phyloP scores from a whole-genome alignment of 2,329 filamentous ascomycete species.

The Paecilomyces sp. region DNA sequence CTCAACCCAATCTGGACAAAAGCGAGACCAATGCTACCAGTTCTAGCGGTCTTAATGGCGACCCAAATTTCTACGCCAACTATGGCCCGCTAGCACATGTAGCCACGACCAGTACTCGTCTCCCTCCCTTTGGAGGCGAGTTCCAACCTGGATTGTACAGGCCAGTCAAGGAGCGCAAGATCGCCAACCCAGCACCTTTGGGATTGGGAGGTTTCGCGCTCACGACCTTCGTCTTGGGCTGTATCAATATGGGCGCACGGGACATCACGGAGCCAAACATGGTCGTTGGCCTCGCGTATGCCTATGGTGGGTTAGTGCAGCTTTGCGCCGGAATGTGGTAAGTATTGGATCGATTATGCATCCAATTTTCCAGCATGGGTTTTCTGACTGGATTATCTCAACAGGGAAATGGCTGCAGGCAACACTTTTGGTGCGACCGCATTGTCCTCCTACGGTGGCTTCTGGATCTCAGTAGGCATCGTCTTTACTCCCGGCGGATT shows the following conservation, averaged over 20 bases:
- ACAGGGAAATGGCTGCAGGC: conserved; percentile 68
- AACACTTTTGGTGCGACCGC: conserved; percentile 76
- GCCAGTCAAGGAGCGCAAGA: conserved; percentile 53
- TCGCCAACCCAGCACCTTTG: conserved; percentile 68
- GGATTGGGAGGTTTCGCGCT: conserved; percentile 68
- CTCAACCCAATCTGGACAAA: background rate
- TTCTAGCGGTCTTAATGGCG: background rate
- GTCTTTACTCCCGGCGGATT: conserved; percentile 59
- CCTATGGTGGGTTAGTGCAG: conserved; percentile 67
- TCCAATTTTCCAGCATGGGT: background rate
- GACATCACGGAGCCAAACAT: conserved; percentile 54
- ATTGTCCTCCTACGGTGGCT: conserved; percentile 68
- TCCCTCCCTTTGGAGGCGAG: conserved; percentile 58
- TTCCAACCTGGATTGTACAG: conserved; percentile 60
- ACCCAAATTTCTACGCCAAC: background rate
- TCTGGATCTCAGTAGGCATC: conserved; percentile 70
- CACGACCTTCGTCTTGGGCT: conserved; percentile 69
- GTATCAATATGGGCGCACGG: conserved; percentile 59
- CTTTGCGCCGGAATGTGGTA: conserved; percentile 76
- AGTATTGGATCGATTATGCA: conserved; percentile 7
- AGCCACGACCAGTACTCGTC: conserved; percentile 26
- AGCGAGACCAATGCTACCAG: background rate
- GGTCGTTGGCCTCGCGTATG: conserved; percentile 59
- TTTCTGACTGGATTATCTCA: background rate
- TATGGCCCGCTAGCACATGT: conserved; percentile 39